Base-by-base conservation (phyloP, 208 protist species). In the Trypanosoma congolense region DNA sequence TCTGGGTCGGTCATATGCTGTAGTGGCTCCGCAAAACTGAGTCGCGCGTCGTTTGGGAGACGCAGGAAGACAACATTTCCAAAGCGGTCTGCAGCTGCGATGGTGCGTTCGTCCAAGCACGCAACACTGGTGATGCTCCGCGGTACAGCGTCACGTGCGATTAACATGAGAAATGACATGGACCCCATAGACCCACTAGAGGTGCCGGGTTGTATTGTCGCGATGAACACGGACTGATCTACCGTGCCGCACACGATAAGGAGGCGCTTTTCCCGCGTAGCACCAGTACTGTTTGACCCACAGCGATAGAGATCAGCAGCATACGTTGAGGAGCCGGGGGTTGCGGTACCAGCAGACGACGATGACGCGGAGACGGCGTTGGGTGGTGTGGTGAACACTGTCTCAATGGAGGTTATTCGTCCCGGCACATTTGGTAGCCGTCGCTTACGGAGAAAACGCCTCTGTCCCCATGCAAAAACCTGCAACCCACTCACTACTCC, bases 401-500 rank as follows among this genome's bases (percentile, higher is more conserved):
- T 87, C 18, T 84, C 80, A 49, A 93, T 87, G 6, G 77, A 73
- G 38, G 77, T 79, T 50, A 93, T 90, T 47, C 82, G 79, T 29
- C 67, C 56, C 1, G 80, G 78, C 4, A 83, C 78, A 56, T 82
- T 67, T 18, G 75, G 50, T 14, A 93, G 71, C 41, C 78, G 65
- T 9, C 80, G 70, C 38, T 82, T 75, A 2, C 73, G 75, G 41
- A 93, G 64, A 22, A 93, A 75, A 35, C 87, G 75, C 41, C 74
- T 51, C 47, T 77, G 71, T 5, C 86, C 82, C 66, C 75, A 87
- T 9, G 54, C 62, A 57, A 87, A 93, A n/a, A 93, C 50, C n/a
- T 78, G 83, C 42, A 93, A 67, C 8, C 83, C 86, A 28, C 73
- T 64, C 18, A 57, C 70, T 4, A 52, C 57, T 24, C 80, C 78